Percentiles rank a stretch among this genome's conserved stretches.
phyloP scores from a whole-genome alignment of 331 rosid species.

The Acacia pycnantha region DNA sequence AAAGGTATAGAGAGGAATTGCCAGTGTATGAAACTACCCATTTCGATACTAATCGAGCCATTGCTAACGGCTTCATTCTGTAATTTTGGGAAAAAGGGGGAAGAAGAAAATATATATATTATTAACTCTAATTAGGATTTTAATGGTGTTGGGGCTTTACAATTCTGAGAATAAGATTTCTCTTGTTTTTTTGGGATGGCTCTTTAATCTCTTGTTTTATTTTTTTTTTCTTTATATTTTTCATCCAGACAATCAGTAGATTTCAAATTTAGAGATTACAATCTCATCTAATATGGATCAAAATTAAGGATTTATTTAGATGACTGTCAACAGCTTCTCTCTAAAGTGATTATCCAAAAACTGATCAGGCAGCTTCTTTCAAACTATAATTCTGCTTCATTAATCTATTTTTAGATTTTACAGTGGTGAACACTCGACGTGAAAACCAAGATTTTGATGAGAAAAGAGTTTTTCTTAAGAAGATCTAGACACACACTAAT shows the following conservation, averaged over 20 bases:
- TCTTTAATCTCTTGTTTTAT: conserved; percentile 5
- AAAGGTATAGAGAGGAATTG: conserved; percentile 85
- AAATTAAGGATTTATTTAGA: neutral
- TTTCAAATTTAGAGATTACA: neutral
- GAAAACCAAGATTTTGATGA: neutral
- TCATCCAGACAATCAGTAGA: neutral
- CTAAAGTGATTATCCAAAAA: neutral
- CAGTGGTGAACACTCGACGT: neutral
- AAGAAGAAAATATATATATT: neutral
- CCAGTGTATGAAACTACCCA: conserved; percentile 97
- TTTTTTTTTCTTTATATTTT: neutral
- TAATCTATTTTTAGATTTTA: neutral
- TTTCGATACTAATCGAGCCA: conserved; percentile 72
- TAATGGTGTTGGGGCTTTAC: conserved; percentile 67
- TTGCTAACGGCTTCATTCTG: conserved; percentile 75
- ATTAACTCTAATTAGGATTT: conserved; percentile 28
- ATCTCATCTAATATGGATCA: neutral
- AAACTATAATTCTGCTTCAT: no score
- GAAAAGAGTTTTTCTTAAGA: neutral
- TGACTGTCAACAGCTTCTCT: neutral
- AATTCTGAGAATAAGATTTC: conserved; percentile 48
- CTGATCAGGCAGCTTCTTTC: no score
- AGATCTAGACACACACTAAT: neutral
- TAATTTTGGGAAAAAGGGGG: conserved; percentile 43
- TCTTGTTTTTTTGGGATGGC: conserved; percentile 21